Evolutionary conservation across 495 filamentous ascomycete genomes (phyloP), one percentile per base, ranked within the genome.

Genomic region (Saxispiralis lemnorum): DNA sequence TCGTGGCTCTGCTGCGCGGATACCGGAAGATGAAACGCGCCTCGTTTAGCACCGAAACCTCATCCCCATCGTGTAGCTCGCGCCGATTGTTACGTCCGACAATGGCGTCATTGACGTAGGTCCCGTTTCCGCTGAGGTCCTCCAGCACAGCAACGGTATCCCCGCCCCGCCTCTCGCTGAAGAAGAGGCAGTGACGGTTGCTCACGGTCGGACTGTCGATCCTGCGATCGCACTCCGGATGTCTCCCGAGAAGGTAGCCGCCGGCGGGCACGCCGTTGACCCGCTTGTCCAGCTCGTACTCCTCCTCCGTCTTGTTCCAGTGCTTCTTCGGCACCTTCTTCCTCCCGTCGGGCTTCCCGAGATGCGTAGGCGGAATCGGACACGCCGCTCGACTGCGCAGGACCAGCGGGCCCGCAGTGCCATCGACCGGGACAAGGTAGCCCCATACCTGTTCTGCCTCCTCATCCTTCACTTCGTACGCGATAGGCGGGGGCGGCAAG

Each of bases 61-160:
- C 87, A 51, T 96, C 92, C 15, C 79, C 75, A 53, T 93, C 81
- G 42, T 83, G 66, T 28, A 99, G 70, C 55, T 93, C 81, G 31
- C 92, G 75, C 38, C 84, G 71, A 52, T 93, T 82, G 58, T 96
- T 99, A 37, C 89, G 78, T 12, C 88, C 88, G 30, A 99, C 74
- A 28, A 92, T 68, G 3, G 79, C 80, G 50, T 93, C 83, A 54
- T 95, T 95, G 41, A 99, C 79, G 58, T 84, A 95, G 1, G 92
- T 99, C 7, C 89, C 89, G 59, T 99, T 99, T 56, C 76, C 88
- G 15, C 92, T 96, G 13, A 95, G 67, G 59, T 99, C 89, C 56
- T 95, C 88, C 11, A 99, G 52, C 5, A 95, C 68, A 4, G 85
- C 92, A 20, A 92, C 64, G 0, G 73, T 63, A 45, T 81, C 77